phyloP scores from a whole-genome alignment of 2,329 filamentous ascomycete species.

The Albophoma yamanashiensis region DNA sequence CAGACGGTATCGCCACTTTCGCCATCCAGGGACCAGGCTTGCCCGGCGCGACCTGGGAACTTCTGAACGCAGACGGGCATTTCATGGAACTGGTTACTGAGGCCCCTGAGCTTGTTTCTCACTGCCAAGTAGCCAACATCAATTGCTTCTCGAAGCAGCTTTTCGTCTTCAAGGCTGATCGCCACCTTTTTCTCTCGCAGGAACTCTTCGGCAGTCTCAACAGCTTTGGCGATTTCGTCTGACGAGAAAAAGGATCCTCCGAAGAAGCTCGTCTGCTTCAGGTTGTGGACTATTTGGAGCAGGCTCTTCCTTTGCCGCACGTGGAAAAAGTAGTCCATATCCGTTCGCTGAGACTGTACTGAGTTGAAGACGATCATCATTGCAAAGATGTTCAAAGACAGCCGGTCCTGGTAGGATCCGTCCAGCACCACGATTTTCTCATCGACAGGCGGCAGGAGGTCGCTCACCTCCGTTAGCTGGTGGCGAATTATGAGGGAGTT shows the following conservation, averaged over 20 bases:
- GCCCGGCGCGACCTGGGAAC: constrained; percentile 51
- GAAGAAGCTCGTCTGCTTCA: constrained; percentile 79
- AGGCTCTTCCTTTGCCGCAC: constrained; percentile 58
- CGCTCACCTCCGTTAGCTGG: constrained; percentile 56
- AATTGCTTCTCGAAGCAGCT: constrained; percentile 54
- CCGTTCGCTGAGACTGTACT: constrained; percentile 75
- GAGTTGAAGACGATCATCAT: constrained; percentile 79
- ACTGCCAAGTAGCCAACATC: constrained; percentile 49
- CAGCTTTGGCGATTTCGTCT: constrained; percentile 49
- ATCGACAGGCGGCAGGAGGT: constrained; percentile 58
- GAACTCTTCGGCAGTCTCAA: constrained; percentile 60
- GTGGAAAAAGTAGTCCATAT: constrained; percentile 85
- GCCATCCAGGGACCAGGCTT: constrained; percentile 57
- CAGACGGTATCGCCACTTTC: constrained; percentile 37
- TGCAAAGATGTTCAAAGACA: constrained; percentile 75
- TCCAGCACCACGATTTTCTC: constrained; percentile 65
- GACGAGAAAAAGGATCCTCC: constrained; percentile 64
- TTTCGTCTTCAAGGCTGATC: constrained; percentile 50
- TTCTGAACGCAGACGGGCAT: constrained; percentile 61
- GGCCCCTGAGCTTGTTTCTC: constrained; percentile 50
- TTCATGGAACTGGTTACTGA: constrained; percentile 63
- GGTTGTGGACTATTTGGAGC: constrained; percentile 60
- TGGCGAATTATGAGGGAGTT: constrained; percentile 77
- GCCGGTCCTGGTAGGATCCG: constrained; percentile 73
- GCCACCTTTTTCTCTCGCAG: constrained; percentile 48